phyloP scores from a whole-genome alignment of 2,329 filamentous ascomycete species.

The Verticillium zaregamsianum region DNA sequence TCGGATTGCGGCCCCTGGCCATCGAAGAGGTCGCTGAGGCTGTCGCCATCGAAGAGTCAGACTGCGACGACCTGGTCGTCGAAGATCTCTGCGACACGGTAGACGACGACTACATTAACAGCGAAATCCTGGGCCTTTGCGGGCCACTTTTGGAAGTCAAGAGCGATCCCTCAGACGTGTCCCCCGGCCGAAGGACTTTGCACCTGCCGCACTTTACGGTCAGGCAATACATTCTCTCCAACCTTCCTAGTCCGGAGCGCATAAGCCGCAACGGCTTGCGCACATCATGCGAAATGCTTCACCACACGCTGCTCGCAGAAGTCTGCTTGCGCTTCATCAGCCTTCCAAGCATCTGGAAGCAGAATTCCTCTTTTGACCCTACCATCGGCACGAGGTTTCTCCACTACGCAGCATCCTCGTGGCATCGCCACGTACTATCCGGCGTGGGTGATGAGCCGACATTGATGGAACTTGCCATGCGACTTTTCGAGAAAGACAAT shows the following conservation, averaged over 20 bases:
- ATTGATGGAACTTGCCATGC: background rate
- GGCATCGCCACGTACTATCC: too few species aligned
- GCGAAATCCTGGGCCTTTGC: slow-evolving; percentile 22
- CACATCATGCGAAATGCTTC: background rate
- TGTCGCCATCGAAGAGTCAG: slow-evolving; percentile 11
- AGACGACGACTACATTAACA: slow-evolving; percentile 22
- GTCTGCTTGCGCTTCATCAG: slow-evolving; percentile 1
- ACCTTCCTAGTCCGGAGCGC: background rate
- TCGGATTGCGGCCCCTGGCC: slow-evolving; percentile 14
- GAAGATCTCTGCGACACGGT: slow-evolving; percentile 22
- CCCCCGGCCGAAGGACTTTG: background rate
- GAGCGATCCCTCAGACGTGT: too few species aligned
- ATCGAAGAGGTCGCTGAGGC: slow-evolving; percentile 21
- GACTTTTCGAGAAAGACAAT: too few species aligned
- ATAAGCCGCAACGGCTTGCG: background rate
- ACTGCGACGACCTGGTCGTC: background rate
- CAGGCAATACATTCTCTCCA: slow-evolving; percentile 13
- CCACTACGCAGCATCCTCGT: too few species aligned
- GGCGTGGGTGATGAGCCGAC: background rate
- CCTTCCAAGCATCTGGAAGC: background rate
- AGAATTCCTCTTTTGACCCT: too few species aligned
- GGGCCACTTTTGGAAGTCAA: slow-evolving; percentile 22
- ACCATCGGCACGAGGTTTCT: too few species aligned
- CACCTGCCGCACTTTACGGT: slow-evolving; percentile 17
- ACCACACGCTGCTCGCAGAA: background rate